These are phyloP conservation scores for Spizellomyces punctatus DNA, from an alignment of 192 early-diverging fungal genomes.

Conservation along the genomic window DNA sequence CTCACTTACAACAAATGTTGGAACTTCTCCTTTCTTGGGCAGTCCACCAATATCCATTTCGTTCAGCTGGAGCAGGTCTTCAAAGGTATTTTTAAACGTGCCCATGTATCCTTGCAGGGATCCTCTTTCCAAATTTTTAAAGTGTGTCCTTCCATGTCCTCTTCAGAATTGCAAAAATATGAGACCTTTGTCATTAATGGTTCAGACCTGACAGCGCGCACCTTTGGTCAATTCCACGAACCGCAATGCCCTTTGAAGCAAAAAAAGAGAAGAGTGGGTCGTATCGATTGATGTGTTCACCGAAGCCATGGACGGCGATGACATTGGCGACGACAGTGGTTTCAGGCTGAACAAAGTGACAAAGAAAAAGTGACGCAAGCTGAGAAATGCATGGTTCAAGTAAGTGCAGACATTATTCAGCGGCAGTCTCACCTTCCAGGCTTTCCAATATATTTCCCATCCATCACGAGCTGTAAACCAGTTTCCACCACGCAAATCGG, in stretches of 20 bases:
- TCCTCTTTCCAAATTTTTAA: slow-evolving; percentile 51
- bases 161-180: slow-evolving; percentile 15
- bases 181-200: too few species aligned
- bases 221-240: slow-evolving; percentile 56
- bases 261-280: slow-evolving; percentile 60
- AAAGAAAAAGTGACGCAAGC: too few species aligned
- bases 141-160: slow-evolving; percentile 64
- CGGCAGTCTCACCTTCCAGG: background rate
- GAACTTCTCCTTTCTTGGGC: slow-evolving; percentile 27
- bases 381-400: background rate
- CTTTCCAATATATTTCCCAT: slow-evolving; percentile 4
- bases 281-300: slow-evolving; percentile 61
- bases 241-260: slow-evolving; percentile 53
- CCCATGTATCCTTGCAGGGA: slow-evolving; percentile 44
- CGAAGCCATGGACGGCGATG: slow-evolving; percentile 54
- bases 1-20: slow-evolving; percentile 43
- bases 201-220: too few species aligned
- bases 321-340: slow-evolving; percentile 50
- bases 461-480: background rate
- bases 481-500: background rate
- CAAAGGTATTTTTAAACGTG: slow-evolving; percentile 39
- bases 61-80: slow-evolving; percentile 9
- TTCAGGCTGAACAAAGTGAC: background rate
- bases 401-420: background rate
- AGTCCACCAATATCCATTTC: slow-evolving; percentile 27